phyloP scores from a whole-genome alignment of 108 stramenopile genomes.

The Stephanodiscus minutulus region DNA sequence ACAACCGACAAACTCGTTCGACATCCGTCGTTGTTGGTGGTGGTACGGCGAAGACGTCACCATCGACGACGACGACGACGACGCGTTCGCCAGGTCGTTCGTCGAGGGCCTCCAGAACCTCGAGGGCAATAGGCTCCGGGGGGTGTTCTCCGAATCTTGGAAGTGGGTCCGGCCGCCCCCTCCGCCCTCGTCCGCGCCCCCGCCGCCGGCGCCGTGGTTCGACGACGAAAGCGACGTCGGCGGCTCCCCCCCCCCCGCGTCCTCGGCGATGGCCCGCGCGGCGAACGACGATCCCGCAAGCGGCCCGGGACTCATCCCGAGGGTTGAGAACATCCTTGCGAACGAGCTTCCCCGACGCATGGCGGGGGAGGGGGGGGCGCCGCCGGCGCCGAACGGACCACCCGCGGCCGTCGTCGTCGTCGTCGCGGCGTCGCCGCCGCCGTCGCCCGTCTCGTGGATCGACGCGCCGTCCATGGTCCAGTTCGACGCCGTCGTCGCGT shows the following conservation, averaged over 20 bases:
- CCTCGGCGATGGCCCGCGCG: not conserved
- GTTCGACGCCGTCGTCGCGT: not conserved
- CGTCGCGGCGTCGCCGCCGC: not conserved
- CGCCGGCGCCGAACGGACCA: not conserved
- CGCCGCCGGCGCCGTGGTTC: not conserved
- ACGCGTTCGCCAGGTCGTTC: not conserved
- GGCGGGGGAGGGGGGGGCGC: not conserved
- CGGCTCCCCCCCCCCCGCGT: slow-evolving; percentile 9
- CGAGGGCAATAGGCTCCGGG: slow-evolving; percentile 22
- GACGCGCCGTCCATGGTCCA: not conserved
- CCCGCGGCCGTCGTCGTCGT: slow-evolving; percentile 45
- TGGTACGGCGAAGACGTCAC: too few species aligned
- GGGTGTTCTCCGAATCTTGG: slow-evolving; percentile 12
- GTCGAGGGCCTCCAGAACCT: slow-evolving; percentile 29
- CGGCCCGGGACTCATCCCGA: slow-evolving; percentile 38
- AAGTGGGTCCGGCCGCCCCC: slow-evolving; percentile 1
- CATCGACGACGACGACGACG: not conserved
- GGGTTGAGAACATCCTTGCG: slow-evolving; percentile 33
- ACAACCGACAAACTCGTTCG: not conserved
- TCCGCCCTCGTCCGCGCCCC: slow-evolving; percentile 23
- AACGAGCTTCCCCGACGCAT: slow-evolving; percentile 34
- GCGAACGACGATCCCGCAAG: too few species aligned
- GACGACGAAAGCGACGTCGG: not conserved
- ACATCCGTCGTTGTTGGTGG: not conserved
- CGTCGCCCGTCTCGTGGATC: slow-evolving; percentile 1